Conservation (phyloP, 1,284 basidiomycete genomes). For the Cutaneotrichosporon mucoides region DNA sequence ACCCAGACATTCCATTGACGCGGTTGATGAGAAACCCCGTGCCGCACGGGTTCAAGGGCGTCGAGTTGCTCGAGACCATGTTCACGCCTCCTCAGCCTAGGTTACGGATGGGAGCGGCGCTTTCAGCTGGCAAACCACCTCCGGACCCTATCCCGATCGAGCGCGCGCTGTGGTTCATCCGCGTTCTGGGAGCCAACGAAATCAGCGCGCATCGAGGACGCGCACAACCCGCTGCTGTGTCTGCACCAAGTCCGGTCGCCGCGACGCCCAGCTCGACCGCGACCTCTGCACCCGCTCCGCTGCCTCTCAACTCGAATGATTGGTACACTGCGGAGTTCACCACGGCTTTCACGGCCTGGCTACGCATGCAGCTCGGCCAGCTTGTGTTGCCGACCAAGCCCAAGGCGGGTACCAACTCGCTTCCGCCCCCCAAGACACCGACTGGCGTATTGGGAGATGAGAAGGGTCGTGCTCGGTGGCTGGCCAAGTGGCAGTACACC, state of each 20-base stretch:
- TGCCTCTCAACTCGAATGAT: slow-evolving; percentile 61
- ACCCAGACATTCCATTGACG: slow-evolving; percentile 78
- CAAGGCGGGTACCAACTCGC: slow-evolving; percentile 58
- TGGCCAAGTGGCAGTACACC: slow-evolving; percentile 43
- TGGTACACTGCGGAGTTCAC: slow-evolving; percentile 91
- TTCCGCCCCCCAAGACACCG: slow-evolving; percentile 22
- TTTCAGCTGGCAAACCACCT: slow-evolving; percentile 10
- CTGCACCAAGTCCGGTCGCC: slow-evolving; percentile 34
- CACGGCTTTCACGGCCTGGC: slow-evolving; percentile 74
- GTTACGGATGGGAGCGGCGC: background rate
- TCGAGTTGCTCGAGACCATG: slow-evolving; percentile 83
- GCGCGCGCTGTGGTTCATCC: slow-evolving; percentile 90
- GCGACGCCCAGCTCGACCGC: slow-evolving; percentile 37
- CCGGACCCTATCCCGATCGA: slow-evolving; percentile 73
- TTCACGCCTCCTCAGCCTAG: slow-evolving; percentile 50
- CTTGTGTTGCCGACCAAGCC: slow-evolving; percentile 75
- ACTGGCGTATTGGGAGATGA: slow-evolving; percentile 53
- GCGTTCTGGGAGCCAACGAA: slow-evolving; percentile 92
- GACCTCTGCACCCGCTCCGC: slow-evolving; percentile 35
- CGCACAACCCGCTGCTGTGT: slow-evolving; percentile 29
- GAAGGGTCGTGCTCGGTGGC: slow-evolving; percentile 31
- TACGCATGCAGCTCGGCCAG: slow-evolving; percentile 83
- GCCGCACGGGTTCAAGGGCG: slow-evolving; percentile 87
- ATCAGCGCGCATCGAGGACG: slow-evolving; percentile 64
- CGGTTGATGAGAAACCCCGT: slow-evolving; percentile 80